phyloP scores from a whole-genome alignment of 805 yeast genomes.

The Candida glaebosa region DNA sequence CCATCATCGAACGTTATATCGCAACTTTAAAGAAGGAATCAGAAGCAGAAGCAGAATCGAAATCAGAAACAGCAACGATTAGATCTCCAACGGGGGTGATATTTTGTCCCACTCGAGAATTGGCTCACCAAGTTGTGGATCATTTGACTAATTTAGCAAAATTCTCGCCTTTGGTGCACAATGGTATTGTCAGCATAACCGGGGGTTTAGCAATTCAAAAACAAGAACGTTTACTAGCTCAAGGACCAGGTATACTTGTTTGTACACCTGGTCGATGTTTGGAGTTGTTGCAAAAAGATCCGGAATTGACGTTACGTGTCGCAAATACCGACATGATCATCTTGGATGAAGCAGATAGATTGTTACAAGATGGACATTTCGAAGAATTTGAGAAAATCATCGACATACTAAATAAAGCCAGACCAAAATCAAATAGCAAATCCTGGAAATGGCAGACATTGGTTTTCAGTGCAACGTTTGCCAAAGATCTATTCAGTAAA shows the following conservation, averaged over 20 bases:
- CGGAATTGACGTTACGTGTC: conserved; percentile 39
- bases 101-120: conserved; percentile 93
- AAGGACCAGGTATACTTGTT: conserved; percentile 76
- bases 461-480: conserved; percentile 94
- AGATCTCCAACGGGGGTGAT: conserved; percentile 68
- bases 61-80: conserved; percentile 15
- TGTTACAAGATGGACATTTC: conserved; percentile 93
- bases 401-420: conserved; percentile 53
- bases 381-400: conserved; percentile 82
- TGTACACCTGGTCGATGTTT: conserved; percentile 95
- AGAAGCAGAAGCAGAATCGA: conserved; percentile 11
- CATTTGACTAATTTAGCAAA: conserved; percentile 62
- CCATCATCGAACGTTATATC: conserved; percentile 70
- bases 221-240: conserved; percentile 74
- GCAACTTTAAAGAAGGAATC: conserved; percentile 12
- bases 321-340: conserved; percentile 54
- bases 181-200: conserved; percentile 72
- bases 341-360: conserved; percentile 93
- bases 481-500: conserved; percentile 76
- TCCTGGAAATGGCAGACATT: conserved; percentile 69
- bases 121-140: conserved; percentile 88
- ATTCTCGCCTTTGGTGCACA: conserved; percentile 48
- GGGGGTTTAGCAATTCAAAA: conserved; percentile 96
- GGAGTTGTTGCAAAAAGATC: conserved; percentile 68
- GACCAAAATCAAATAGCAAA: conserved; percentile 36